These are phyloP conservation scores for Paulownia fortunei DNA, from an alignment of 257 asterid species.

Conservation along the genomic window DNA sequence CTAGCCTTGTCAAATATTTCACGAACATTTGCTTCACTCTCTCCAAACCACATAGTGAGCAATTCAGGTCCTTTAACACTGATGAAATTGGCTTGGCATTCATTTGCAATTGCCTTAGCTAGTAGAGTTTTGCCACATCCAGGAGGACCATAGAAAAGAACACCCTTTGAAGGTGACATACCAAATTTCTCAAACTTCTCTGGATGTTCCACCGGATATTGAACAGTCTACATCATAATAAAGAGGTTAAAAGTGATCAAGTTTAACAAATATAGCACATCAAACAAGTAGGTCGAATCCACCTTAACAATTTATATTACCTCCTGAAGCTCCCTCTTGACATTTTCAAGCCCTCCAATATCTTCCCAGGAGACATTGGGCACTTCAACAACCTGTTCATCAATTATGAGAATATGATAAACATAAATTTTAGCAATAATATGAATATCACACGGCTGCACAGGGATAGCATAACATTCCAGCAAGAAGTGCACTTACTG, in stretches of 20 bases:
- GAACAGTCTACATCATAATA: slow-evolving; percentile 54
- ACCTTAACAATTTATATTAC: slow-evolving; percentile 28
- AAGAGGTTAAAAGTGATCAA: slow-evolving; percentile 4
- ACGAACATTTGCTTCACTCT: slow-evolving; percentile 69
- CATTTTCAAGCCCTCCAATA: slow-evolving; percentile 64
- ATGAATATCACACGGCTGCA: background rate
- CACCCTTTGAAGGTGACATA: slow-evolving; percentile 73
- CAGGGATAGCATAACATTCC: background rate
- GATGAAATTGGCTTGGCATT: slow-evolving; percentile 65
- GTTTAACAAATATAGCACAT: background rate
- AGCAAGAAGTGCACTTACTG: slow-evolving; percentile 42
- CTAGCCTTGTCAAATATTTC: slow-evolving; percentile 68
- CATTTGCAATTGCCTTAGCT: slow-evolving; percentile 67
- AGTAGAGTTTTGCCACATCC: slow-evolving; percentile 70
- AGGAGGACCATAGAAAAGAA: slow-evolving; percentile 66
- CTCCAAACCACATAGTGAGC: slow-evolving; percentile 73
- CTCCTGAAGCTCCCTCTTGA: slow-evolving; percentile 66
- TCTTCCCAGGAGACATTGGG: slow-evolving; percentile 58
- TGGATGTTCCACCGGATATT: slow-evolving; percentile 72
- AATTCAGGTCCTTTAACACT: slow-evolving; percentile 67
- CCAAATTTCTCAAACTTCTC: slow-evolving; percentile 72
- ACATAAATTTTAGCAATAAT: background rate
- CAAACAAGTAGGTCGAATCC: slow-evolving; percentile 2
- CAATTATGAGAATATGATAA: background rate
- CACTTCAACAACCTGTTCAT: slow-evolving; percentile 55